Base-by-base conservation (phyloP, 225 moss, liverwort and hornwort genomes). In the Marchantia paleacea region DNA sequence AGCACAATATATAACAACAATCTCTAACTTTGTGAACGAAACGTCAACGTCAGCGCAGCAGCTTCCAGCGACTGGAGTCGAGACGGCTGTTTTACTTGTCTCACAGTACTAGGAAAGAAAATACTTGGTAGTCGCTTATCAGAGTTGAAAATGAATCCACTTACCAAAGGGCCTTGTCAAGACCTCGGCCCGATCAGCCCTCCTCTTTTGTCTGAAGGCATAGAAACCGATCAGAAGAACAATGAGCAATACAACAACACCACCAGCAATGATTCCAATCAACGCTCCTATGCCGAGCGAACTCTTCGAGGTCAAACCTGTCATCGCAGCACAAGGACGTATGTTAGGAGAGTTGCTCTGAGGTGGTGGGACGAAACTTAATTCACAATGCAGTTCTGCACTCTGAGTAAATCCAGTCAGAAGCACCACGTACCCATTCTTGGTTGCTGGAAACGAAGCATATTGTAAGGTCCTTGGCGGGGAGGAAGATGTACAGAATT, bases 151-250 rank as follows among this genome's bases (percentile, higher is more conserved):
- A 8, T 16, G n/a, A 24, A n/a, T 7, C 14, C 25, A 73, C 82
- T 24, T 84, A 92, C 96, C 96, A 15, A 96, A 94, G 16, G 96
- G 94, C 80, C 86, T 88, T 82, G 90, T 92, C 64, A 82, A 81
- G 55, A 78, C 80, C 87, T 92, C 81, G 55, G 90, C 84, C 55
- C 54, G 89, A 88, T 88, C 90, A 83, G 88, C 91, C 85, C 87
- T 87, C 85, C 60, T 89, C 84, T 94, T 96, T 75, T 88, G 90
- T 68, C 80, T 86, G 14, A 89, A 51, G 66, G 85, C 89, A 39
- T 94, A 85, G 15, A 74, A 12, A 26, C 54, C 84, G 1, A 94
- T 75, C 52, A 88, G 62, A 1, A 28, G 61, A 69, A 92, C 67
- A 72, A 88, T 55, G 5, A 89, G 3, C 1, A 66, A 15, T 30